Base-by-base conservation (phyloP, 139 green algal genomes). In the Coelastrella sp. region DNA sequence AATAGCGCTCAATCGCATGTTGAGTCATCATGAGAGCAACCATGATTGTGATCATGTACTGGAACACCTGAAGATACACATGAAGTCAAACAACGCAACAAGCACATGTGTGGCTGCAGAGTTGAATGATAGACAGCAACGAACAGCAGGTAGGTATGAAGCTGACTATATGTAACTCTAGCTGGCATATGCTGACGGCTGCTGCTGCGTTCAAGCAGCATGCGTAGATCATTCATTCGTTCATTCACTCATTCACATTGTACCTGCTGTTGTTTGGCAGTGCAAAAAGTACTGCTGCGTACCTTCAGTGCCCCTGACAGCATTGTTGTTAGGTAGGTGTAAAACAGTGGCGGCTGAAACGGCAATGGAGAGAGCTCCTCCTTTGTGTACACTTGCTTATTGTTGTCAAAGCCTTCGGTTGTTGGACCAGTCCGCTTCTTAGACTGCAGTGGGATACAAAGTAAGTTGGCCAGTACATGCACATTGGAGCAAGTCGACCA, bases 1-100 rank as follows among this genome's bases (percentile, higher is more conserved):
- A 87, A 23, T 87, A 87, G 32, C 81, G 61, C 64, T 87, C 60
- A 1, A 87, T 32, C 0, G 23, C 61, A 22, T 87, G 61, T 64
- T 87, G 81, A 61, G 64, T 87, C 61, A 87, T 58, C 81, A 87
- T 87, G n/a, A 87, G 32, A 32, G 81, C 81, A n/a, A 87, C 81
- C 81, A 87, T 87, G 61, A 87, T 77, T 20, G 81, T 87, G 22
- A 87, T 77, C 60, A 87, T 68, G 16, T 87, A 87, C 64, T 87
- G 81, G 64, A 87, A 87, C n/a, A 87, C 81, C 77, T 83, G 74
- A 10, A 61, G 19, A 17, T 2, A 23, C 71, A 77, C 3, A 10
- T 22, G 16, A n/a, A n/a, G n/a, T n/a, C n/a, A n/a, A n/a, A n/a
- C n/a, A n/a, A n/a, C n/a, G n/a, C n/a, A n/a, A n/a, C n/a, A n/a